Evolutionary conservation across 208 protist species (phyloP).

Genomic region (Eutreptiella sp.): DNA sequence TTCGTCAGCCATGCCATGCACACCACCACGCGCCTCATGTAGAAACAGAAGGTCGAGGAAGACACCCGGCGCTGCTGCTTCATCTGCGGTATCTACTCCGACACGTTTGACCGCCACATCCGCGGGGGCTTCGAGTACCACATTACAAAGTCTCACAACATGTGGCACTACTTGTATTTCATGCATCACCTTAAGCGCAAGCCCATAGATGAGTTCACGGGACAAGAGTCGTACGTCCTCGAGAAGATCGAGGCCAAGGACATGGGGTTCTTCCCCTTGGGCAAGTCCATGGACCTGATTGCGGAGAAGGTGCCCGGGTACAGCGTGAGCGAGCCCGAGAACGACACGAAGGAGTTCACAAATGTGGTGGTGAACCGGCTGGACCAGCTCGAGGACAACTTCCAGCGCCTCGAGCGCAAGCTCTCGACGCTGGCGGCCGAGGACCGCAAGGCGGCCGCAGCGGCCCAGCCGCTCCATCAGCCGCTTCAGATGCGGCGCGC

Average conservation of each 20-base stretch:
- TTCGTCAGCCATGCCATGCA: no score
- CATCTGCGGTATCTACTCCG: conserved; percentile 49
- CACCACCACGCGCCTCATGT: no score
- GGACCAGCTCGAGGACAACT: no score
- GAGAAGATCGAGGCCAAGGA: conserved; percentile 45
- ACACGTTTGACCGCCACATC: conserved; percentile 41
- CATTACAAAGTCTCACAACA: conserved; percentile 79
- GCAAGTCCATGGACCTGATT: conserved; percentile 51
- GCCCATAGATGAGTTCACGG: conserved; percentile 61
- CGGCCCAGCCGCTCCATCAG: no score
- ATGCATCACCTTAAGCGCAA: conserved; percentile 71
- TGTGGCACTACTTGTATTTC: conserved; percentile 91
- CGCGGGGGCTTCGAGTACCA: conserved; percentile 70
- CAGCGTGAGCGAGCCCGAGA: no score
- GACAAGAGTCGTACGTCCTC: conserved; percentile 69
- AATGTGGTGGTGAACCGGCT: no score
- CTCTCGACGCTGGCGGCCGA: no score
- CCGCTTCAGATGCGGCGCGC: no score
- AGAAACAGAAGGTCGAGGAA: conserved; percentile 31
- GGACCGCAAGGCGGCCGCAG: no score
- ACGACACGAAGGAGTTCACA: no score
- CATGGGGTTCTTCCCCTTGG: conserved; percentile 68
- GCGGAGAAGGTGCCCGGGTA: no score
- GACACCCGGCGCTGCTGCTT: conserved; percentile 51
- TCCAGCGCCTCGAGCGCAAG: no score